Conservation (phyloP, 108 stramenopile species). For the Cyclotella sp. region DNA sequence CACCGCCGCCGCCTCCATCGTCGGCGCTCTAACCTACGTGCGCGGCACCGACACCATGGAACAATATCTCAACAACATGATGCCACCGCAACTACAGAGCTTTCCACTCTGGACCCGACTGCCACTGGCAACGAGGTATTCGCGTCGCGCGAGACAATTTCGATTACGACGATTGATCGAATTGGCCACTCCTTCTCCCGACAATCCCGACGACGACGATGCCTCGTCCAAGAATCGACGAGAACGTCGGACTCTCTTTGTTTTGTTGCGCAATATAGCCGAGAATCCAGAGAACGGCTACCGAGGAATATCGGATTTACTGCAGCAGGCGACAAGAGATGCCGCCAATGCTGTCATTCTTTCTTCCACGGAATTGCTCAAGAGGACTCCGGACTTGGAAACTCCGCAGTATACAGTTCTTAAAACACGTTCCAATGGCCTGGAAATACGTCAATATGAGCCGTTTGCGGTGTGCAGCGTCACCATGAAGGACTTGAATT, state of each 20-base stretch:
- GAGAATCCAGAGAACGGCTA: conserved; percentile 26
- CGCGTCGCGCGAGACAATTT: conserved; percentile 37
- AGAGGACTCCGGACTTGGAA: conserved; percentile 71
- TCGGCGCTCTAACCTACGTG: conserved; percentile 14
- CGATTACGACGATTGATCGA: conserved; percentile 28
- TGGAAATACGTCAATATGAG: conserved; percentile 84
- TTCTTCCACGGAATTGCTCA: conserved; percentile 26
- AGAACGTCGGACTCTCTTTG: conserved; percentile 25
- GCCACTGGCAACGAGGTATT: conserved; percentile 25
- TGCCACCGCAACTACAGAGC: conserved; percentile 10
- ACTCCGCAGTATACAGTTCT: conserved; percentile 82
- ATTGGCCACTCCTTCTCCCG: conserved; percentile 23
- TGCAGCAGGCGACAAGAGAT: conserved; percentile 18
- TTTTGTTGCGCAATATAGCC: conserved; percentile 31
- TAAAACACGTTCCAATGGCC: conserved; percentile 27
- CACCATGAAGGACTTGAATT: conserved; percentile 56
- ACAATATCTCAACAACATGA: conserved; percentile 25
- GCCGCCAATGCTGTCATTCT: conserved; percentile 8
- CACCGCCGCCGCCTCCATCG: conserved; percentile 23
- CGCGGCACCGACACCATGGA: conserved; percentile 39
- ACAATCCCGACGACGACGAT: conserved; percentile 14
- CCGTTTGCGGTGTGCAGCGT: conserved; percentile 82
- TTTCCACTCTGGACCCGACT: conserved; percentile 19
- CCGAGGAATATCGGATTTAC: conserved; percentile 14
- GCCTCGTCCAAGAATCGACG: conserved; percentile 25